These are phyloP conservation scores for Chlorella sp. DNA, from an alignment of 139 green algal genomes.

Conservation along the genomic window DNA sequence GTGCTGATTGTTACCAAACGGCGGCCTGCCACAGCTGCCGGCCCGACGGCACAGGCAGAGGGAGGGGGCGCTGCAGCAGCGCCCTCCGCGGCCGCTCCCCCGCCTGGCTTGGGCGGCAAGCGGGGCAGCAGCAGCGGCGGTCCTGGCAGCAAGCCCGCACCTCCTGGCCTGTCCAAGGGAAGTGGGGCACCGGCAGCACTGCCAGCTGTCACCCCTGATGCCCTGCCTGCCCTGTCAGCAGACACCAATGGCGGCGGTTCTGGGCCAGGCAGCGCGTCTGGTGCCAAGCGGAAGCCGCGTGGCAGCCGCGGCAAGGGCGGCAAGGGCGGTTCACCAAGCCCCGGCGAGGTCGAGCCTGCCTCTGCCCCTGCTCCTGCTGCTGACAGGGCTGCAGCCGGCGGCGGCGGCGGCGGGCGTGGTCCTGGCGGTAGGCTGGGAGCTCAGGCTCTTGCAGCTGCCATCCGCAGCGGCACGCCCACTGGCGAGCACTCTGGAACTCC, in stretches of 20 bases:
- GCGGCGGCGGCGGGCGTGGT: background rate
- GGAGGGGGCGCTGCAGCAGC: background rate
- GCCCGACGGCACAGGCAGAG: background rate
- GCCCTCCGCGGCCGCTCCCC: background rate
- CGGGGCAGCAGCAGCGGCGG: background rate
- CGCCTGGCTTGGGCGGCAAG: slow-evolving; percentile 15
- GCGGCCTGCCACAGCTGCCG: background rate
- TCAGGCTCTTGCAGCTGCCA: background rate
- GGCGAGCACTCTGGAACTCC: background rate
- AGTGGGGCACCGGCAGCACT: background rate
- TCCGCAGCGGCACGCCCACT: background rate
- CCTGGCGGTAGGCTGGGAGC: background rate
- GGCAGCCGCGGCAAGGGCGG: slow-evolving; percentile 31
- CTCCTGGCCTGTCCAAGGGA: background rate
- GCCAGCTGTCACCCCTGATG: background rate
- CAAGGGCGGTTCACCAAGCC: background rate
- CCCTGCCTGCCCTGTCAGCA: no score
- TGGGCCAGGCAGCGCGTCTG: background rate
- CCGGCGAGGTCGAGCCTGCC: background rate
- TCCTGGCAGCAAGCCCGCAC: background rate
- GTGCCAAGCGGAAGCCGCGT: slow-evolving; percentile 10
- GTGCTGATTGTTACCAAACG: slow-evolving; percentile 20
- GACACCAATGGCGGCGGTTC: background rate
- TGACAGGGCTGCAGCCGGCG: background rate
- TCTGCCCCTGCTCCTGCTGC: background rate